These are phyloP conservation scores for Herpotrichia juniperi DNA, from an alignment of 2,329 filamentous ascomycete genomes.

Conservation along the genomic window DNA sequence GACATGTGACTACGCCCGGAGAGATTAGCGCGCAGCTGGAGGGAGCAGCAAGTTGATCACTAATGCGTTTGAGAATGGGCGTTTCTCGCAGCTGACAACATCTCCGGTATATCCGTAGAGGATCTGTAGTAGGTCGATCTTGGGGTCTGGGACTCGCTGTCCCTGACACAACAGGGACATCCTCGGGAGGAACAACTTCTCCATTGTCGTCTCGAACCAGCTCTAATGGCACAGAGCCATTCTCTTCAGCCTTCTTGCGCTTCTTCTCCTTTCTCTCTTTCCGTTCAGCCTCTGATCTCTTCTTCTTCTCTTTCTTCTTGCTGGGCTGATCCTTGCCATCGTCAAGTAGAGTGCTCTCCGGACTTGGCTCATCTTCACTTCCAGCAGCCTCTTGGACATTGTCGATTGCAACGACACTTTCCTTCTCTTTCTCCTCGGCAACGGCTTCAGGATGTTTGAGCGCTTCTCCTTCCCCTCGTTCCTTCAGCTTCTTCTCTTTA, in stretches of 20 bases:
- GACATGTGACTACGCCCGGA: conserved; percentile 77
- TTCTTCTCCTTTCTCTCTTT: conserved; percentile 93
- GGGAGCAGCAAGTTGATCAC: conserved; percentile 79
- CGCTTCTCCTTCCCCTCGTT: conserved; percentile 76
- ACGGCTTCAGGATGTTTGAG: conserved; percentile 69
- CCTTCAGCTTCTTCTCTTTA: conserved; percentile 63
- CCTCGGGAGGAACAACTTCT: conserved; percentile 25
- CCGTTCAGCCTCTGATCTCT: conserved; percentile 88
- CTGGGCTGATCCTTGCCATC: conserved; percentile 50
- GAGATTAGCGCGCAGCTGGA: conserved; percentile 67
- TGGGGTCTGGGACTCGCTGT: conserved; percentile 58
- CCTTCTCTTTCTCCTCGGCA: conserved; percentile 62
- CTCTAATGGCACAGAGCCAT: conserved; percentile 85
- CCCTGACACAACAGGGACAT: conserved; percentile 19
- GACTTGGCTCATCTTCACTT: conserved; percentile 50
- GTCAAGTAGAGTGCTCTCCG: conserved; percentile 42
- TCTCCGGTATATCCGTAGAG: conserved; percentile 87
- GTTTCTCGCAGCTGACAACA: conserved; percentile 95
- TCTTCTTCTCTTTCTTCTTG: conserved; percentile 95
- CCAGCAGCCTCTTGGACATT: conserved; percentile 44
- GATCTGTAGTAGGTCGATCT: conserved; percentile 82
- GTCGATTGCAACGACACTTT: conserved; percentile 40
- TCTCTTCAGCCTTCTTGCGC: conserved; percentile 82
- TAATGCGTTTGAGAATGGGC: conserved; percentile 88
- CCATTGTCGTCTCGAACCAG: conserved; percentile 70